Conservation (phyloP, 2,329 filamentous ascomycete species). For the Torrubiella hemipterigena region DNA sequence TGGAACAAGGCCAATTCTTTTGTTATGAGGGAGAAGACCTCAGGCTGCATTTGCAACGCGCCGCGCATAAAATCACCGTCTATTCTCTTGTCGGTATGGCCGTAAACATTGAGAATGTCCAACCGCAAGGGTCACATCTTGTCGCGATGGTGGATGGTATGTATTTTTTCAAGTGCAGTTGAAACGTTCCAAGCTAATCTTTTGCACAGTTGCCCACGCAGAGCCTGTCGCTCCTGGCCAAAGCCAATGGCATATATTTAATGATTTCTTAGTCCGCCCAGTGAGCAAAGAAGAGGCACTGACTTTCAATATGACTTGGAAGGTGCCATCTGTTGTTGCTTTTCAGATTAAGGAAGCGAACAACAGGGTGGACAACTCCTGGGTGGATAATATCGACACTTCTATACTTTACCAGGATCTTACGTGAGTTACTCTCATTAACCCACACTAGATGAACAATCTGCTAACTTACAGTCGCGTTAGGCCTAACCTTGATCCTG, state of each 20-base stretch:
- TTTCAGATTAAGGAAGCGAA: conserved; percentile 76
- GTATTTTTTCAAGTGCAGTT: conserved; percentile 8
- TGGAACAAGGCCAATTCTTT: conserved; percentile 84
- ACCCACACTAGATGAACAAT: not conserved
- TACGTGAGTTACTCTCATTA: conserved; percentile 24
- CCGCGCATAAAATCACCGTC: conserved; percentile 69
- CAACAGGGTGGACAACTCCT: conserved; percentile 72
- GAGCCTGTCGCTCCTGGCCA: conserved; percentile 44
- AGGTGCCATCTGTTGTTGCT: conserved; percentile 74
- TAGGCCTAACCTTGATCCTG: conserved; percentile 26
- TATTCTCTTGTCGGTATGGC: conserved; percentile 89
- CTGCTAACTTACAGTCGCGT: conserved; percentile 13
- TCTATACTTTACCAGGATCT: conserved; percentile 68
- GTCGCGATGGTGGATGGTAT: conserved; percentile 81
- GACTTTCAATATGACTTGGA: conserved; percentile 84
- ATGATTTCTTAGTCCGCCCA: conserved; percentile 84
- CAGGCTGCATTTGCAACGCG: conserved; percentile 64
- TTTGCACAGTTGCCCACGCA: conserved; percentile 51
- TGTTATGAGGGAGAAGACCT: conserved; percentile 92
- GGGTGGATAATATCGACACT: conserved; percentile 77
- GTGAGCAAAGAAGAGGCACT: conserved; percentile 74
- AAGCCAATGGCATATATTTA: conserved; percentile 89
- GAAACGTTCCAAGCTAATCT: conserved; percentile 12
- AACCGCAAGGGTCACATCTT: conserved; percentile 79
- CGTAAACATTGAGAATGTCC: conserved; percentile 75